A percentile compares a stretch with the other conserved stretches of the same genome.
These are phyloP conservation scores for Nidularia pulvinata DNA, from an alignment of 768 basidiomycete genomes.

Conservation along the genomic window DNA sequence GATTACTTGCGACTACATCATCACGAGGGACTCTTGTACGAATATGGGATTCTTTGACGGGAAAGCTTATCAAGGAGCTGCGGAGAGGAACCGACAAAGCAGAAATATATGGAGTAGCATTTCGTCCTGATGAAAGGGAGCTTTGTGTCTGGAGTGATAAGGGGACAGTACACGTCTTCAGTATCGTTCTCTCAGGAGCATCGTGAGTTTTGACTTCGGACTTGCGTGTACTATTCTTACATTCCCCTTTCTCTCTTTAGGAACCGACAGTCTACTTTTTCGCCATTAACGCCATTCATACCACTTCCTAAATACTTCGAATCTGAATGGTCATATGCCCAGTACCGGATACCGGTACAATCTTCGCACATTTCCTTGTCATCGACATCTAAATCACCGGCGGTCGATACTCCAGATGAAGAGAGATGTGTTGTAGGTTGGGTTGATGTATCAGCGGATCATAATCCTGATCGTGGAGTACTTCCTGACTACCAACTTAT, in stretches of 20 bases:
- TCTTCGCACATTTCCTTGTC: conserved; percentile 81
- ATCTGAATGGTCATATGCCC: conserved; percentile 97
- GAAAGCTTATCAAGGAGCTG: conserved; percentile 77
- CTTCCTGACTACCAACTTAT: conserved; percentile 70
- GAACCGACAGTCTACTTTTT: conserved; percentile 85
- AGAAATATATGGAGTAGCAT: conserved; percentile 88
- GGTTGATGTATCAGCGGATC: conserved; percentile 57
- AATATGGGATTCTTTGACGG: conserved; percentile 79
- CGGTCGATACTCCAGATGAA: conserved; percentile 70
- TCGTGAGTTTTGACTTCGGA: conserved; percentile 46
- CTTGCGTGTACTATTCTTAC: not conserved
- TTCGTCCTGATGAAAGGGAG: conserved; percentile 84
- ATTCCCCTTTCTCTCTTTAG: conserved; percentile 29
- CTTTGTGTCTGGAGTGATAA: conserved; percentile 95
- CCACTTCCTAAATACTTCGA: conserved; percentile 90
- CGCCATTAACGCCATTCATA: conserved; percentile 76
- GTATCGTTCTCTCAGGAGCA: conserved; percentile 41
- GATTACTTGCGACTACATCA: conserved; percentile 83
- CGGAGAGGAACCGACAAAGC: conserved; percentile 89
- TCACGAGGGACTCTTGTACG: conserved; percentile 83
- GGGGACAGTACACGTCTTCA: conserved; percentile 91
- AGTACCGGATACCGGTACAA: conserved; percentile 86
- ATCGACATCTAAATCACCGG: conserved; percentile 60
- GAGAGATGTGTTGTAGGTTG: conserved; percentile 89
- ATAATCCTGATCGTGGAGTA: conserved; percentile 18